Evolutionary conservation across 1,284 basidiomycete genomes (phyloP).

Genomic region (Exsudoporus floridanus): DNA sequence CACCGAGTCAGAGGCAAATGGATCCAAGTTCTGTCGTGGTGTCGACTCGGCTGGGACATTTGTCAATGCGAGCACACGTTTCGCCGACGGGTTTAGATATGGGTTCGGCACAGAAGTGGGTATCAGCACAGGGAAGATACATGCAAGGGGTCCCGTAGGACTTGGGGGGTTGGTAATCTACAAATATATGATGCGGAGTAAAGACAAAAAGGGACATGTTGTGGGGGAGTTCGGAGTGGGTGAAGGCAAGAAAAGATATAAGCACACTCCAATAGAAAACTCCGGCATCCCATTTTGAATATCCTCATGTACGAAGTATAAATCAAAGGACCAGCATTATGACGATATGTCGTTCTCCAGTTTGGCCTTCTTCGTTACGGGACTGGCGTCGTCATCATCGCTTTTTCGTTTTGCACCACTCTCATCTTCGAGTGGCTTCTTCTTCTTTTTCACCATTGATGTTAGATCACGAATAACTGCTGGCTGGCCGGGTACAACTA

Average conservation of each 20-base stretch:
- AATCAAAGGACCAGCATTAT: constrained; percentile 9
- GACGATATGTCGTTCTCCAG: constrained; percentile 42
- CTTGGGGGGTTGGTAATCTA: constrained; percentile 93
- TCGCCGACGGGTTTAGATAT: constrained; percentile 96
- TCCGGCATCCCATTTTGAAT: constrained; percentile 45
- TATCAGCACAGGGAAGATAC: constrained; percentile 94
- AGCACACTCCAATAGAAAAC: constrained; percentile 61
- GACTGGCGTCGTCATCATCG: constrained; percentile 53
- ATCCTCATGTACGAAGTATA: neutral
- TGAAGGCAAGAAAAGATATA: constrained; percentile 74
- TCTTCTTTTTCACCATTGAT: constrained; percentile 83
- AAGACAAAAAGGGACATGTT: constrained; percentile 68
- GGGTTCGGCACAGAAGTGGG: constrained; percentile 98
- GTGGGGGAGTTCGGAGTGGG: constrained; percentile 77
- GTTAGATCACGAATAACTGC: constrained; percentile 76
- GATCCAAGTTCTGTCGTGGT: constrained; percentile 78
- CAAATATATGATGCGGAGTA: constrained; percentile 88
- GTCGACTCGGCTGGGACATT: constrained; percentile 93
- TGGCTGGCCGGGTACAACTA: constrained; percentile 31
- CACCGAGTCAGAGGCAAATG: constrained; percentile 71
- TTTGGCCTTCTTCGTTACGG: constrained; percentile 65
- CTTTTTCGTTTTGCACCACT: constrained; percentile 64
- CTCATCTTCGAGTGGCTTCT: constrained; percentile 44
- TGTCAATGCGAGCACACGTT: constrained; percentile 93
- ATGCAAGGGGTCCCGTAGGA: constrained; percentile 95